Percentiles rank a stretch among this genome's conserved stretches.
Evolutionary conservation across 805 yeast genomes (phyloP).

Genomic region (Sungouiella blattae): DNA sequence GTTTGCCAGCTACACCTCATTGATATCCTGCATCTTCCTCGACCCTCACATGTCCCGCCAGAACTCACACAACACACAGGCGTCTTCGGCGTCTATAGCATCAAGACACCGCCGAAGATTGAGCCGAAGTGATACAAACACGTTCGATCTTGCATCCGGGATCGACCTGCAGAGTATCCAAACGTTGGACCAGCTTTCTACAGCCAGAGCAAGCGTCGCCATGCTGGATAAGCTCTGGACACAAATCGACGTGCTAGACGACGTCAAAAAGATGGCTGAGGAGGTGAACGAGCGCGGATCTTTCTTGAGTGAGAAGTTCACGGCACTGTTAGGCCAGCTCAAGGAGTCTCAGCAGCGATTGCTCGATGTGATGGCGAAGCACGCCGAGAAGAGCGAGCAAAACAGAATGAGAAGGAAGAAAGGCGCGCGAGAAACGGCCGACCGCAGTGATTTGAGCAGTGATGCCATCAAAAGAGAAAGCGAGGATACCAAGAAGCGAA

Average conservation of each 20-base stretch:
- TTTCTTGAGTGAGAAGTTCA: constrained; percentile 52
- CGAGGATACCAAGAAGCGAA: constrained; percentile 11
- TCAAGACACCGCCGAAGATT: too few relatives aligned
- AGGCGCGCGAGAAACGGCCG: constrained; percentile 7
- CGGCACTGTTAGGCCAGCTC: constrained; percentile 47
- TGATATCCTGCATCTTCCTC: too few relatives aligned
- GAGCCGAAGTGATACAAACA: too few relatives aligned
- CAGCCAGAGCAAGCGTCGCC: constrained; percentile 57
- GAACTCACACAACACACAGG: too few relatives aligned
- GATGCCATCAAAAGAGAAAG: constrained; percentile 8
- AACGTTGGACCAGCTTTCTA: constrained; percentile 47
- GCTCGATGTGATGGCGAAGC: constrained; percentile 31
- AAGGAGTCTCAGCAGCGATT: constrained; percentile 51
- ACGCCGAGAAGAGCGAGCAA: constrained; percentile 16
- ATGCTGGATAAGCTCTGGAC: constrained; percentile 81
- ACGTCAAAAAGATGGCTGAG: constrained; percentile 59
- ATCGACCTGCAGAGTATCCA: constrained; percentile 19
- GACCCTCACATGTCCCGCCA: too few relatives aligned
- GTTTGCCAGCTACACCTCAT: too few relatives aligned
- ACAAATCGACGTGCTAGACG: constrained; percentile 81
- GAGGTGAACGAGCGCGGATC: constrained; percentile 41
- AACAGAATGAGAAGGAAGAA: constrained; percentile 14
- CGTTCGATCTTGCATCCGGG: too few relatives aligned
- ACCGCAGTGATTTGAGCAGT: constrained; percentile 4
- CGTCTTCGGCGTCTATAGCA: too few relatives aligned